Evolutionary conservation across 805 yeast species (phyloP).

Genomic region (Wickerhamiella cacticola): DNA sequence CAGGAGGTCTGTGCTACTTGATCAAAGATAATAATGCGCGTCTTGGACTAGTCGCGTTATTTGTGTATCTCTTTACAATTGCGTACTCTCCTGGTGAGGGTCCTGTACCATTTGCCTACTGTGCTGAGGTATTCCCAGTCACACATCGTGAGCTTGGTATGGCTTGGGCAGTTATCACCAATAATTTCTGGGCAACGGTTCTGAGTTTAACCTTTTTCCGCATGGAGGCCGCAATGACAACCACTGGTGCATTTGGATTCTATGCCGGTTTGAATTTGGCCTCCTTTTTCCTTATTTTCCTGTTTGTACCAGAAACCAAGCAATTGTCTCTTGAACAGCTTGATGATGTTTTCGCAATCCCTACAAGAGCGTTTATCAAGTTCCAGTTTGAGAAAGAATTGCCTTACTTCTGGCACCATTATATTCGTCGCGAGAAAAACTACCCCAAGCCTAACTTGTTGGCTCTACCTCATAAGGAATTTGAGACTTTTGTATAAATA

Average conservation of each 20-base stretch:
- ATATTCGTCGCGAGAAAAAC: slow-evolving; percentile 11
- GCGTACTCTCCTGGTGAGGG: slow-evolving; percentile 80
- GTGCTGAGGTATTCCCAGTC: slow-evolving; percentile 44
- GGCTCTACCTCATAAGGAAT: not conserved
- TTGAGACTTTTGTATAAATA: not conserved
- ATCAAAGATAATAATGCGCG: slow-evolving; percentile 41
- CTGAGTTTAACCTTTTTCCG: slow-evolving; percentile 73
- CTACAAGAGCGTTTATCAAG: slow-evolving; percentile 41
- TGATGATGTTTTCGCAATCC: slow-evolving; percentile 57
- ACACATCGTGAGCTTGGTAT: slow-evolving; percentile 22
- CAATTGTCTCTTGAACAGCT: slow-evolving; percentile 63
- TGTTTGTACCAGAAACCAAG: slow-evolving; percentile 52
- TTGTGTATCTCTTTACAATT: slow-evolving; percentile 59
- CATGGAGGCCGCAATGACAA: slow-evolving; percentile 48
- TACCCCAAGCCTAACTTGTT: slow-evolving; percentile 2
- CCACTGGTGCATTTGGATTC: slow-evolving; percentile 81
- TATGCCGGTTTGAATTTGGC: slow-evolving; percentile 81
- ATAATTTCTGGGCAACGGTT: slow-evolving; percentile 44
- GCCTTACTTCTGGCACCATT: slow-evolving; percentile 17
- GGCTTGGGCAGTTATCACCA: slow-evolving; percentile 33
- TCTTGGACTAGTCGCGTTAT: slow-evolving; percentile 55
- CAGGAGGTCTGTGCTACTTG: slow-evolving; percentile 52
- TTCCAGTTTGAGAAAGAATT: slow-evolving; percentile 31
- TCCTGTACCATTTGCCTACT: slow-evolving; percentile 76
- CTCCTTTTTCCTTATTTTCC: slow-evolving; percentile 47